Evolutionary conservation across 129 eudicot genomes (phyloP), one percentile per base, ranked within the genome.

Genomic region (Tanacetum coccineum): DNA sequence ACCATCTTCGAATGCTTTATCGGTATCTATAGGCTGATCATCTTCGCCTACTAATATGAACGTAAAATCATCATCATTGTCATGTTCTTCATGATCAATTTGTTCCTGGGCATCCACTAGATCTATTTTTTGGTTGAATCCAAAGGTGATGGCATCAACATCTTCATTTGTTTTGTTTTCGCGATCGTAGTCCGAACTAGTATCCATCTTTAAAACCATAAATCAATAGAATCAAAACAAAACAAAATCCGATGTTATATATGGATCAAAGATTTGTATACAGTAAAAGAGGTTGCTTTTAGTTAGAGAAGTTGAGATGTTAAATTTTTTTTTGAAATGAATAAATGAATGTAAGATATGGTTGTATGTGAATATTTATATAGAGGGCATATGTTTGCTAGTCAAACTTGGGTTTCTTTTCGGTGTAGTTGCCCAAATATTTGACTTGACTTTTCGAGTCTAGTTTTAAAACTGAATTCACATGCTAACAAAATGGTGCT

Each of bases 1-100:
- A 42, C 78, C 78, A 44, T 66, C 39, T 59, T 65, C 77, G 4
- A 78, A 66, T 51, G 20, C 39, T 28, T 68, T 61, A 45, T 71
- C 73, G 8, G 50, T 69, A 4, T 18, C n/a, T 10, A 17, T 18
- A 52, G 70, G 44, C 3, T 52, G 10, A 7, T 72, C 65, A 62
- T 60, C 69, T 3, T 67, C 78, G 64, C 74, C 78, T 19, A 72
- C 40, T 6, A 58, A 15, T 74, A 59, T 44, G 36, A 72, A 78
- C 30, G 82, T 71, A 45, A 78, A 78, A 66, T 72, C 78, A 59
- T 61, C 78, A 42, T 78, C 82, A 18, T 57, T 2, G 1, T 57
- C 63, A 57, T 53, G 15, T 21, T 76, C 72, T 1, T 46, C 72
- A 7, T 30, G 72, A 64, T 12, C 62, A 2, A 57, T 47, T 1